These are phyloP conservation scores for Sutorius australiensis DNA, from an alignment of 768 basidiomycete genomes.

Conservation along the genomic window DNA sequence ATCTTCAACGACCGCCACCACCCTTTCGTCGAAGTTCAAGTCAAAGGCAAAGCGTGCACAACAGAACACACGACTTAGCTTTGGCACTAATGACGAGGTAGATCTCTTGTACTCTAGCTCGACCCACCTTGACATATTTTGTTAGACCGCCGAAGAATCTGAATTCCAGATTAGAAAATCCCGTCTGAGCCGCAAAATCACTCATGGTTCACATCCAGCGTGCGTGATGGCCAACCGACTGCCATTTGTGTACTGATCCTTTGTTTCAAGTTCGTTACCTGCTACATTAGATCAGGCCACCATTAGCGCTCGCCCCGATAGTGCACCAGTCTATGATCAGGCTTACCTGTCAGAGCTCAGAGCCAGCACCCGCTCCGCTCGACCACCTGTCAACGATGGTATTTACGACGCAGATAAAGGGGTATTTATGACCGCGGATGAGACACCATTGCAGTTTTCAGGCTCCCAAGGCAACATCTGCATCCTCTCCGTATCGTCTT, in stretches of 20 bases:
- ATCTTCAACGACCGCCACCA: slow-evolving; percentile 40
- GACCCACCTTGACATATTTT: slow-evolving; percentile 27
- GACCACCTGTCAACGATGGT: slow-evolving; percentile 41
- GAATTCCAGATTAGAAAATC: slow-evolving; percentile 81
- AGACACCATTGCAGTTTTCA: slow-evolving; percentile 32
- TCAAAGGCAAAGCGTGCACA: slow-evolving; percentile 65
- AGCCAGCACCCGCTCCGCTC: slow-evolving; percentile 64
- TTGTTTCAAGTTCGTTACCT: slow-evolving; percentile 35
- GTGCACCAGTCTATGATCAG: slow-evolving; percentile 63
- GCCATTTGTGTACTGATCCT: slow-evolving; percentile 5
- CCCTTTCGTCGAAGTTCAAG: slow-evolving; percentile 64
- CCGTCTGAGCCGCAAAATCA: slow-evolving; percentile 62
- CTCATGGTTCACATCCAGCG: slow-evolving; percentile 54
- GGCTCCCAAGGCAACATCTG: slow-evolving; percentile 30
- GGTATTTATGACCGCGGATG: slow-evolving; percentile 43
- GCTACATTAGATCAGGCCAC: slow-evolving; percentile 53
- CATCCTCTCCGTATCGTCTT: background rate
- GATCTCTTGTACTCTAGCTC: slow-evolving; percentile 18
- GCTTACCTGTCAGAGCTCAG: slow-evolving; percentile 75
- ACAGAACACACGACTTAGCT: slow-evolving; percentile 69
- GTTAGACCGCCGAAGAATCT: slow-evolving; percentile 56
- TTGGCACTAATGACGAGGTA: slow-evolving; percentile 71
- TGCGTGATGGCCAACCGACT: slow-evolving; percentile 22
- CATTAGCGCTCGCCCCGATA: slow-evolving; percentile 41
- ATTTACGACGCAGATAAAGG: slow-evolving; percentile 50